Evolutionary conservation across 106 monocot species (phyloP), one percentile per base, ranked within the genome.

Genomic region (Dactylorhiza incarnata): DNA sequence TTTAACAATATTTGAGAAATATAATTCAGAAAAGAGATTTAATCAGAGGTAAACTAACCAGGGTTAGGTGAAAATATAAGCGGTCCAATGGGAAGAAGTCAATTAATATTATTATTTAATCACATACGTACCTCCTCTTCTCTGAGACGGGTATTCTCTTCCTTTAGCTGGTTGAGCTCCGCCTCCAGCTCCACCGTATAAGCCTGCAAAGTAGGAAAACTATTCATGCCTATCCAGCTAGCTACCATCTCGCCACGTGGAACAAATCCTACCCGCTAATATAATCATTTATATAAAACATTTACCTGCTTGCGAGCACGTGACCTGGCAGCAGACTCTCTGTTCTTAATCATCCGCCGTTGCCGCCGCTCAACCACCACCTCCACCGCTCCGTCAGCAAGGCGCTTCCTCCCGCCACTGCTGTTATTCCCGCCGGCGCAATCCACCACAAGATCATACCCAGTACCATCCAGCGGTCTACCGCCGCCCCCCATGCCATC

Each of bases 101-200:
- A 20, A 20, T 10, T 10, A 59, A 22, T 20, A 20, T 20, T 5
- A 59, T 4, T 20, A 59, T 20, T 13, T 17, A 59, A 22, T 6
- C 5, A 8, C 2, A 23, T 3, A 8, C 26, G 61, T 82, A 95
- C 95, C 85, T 87, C 88, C 17, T 88, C 85, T 71, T 88, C 90
- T 75, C 58, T 83, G 5, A 96, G 84, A 3, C 83, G 74, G 9
- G 81, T 74, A 54, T 96, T 93, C 82, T 93, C 91, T 71, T 91
- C 89, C 78, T 89, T 96, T 23, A 96, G 83, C 5, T 76, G 49
- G 81, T 80, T 87, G 71, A 96, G 84, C 80, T 96, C 93, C 2
- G 78, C 87, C 76, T 96, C 96, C 68, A 96, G 85, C 82, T 96
- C 96, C 71, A 93, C 93, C 1, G 96, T 96, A 74, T 96, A 96